These are phyloP conservation scores for Sorghum bicolor DNA, from an alignment of 176 grass and related monocot genomes.

Conservation along the genomic window Sorghum_bicolor_NCBIv3 NC_012878.2:54117501-54118000, in stretches of 20 bases:
- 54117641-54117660: slow-evolving; percentile 2
- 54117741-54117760: neutral
- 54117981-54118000: neutral
- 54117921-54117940: neutral
- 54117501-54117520: slow-evolving; percentile 8
- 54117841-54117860: neutral
- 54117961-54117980: neutral
- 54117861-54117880: neutral
- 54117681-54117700: slow-evolving; percentile 1
- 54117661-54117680: neutral
- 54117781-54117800: neutral
- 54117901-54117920: neutral
- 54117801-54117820: neutral
- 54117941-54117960: neutral
- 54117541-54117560: neutral
- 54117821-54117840: neutral
- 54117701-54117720: slow-evolving; percentile 6
- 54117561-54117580: neutral
- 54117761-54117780: slow-evolving; percentile 3
- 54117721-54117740: neutral
- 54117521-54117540: neutral
- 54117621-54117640: neutral
- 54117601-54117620: neutral
- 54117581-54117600: neutral
- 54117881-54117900: slow-evolving; percentile 10